Evolutionary conservation across 2,329 filamentous ascomycete genomes (phyloP).

Genomic region (Colletotrichum australisinense): DNA sequence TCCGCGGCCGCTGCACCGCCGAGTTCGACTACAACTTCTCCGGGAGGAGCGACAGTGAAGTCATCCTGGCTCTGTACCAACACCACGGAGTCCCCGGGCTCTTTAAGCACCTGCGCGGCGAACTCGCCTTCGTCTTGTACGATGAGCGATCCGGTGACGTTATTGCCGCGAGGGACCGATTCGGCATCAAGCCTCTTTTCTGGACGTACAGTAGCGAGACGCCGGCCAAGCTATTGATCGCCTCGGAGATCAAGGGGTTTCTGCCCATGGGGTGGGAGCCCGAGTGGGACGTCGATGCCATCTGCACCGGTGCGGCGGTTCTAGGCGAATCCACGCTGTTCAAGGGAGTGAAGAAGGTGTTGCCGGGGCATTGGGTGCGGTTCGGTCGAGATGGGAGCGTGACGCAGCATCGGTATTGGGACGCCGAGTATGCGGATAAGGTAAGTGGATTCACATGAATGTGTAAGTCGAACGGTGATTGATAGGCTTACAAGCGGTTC

Average conservation of each 20-base stretch:
- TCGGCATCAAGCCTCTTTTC: conserved; percentile 67
- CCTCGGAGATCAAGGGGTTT: conserved; percentile 66
- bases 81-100: conserved; percentile 52
- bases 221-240: conserved; percentile 53
- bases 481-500: conserved; percentile 9
- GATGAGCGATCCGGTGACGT: conserved; percentile 52
- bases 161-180: conserved; percentile 63
- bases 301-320: conserved; percentile 55
- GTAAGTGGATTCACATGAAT: conserved; percentile 39
- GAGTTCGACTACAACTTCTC: conserved; percentile 55
- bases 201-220: conserved; percentile 48
- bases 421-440: conserved; percentile 63
- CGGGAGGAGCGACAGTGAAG: conserved; percentile 60
- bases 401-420: conserved; percentile 58
- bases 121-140: conserved; percentile 65
- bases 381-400: conserved; percentile 49
- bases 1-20: conserved; percentile 50
- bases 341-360: conserved; percentile 55
- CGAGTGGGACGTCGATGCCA: conserved; percentile 61
- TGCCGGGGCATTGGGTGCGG: conserved; percentile 57
- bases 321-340: conserved; percentile 62
- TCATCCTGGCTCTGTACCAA: conserved; percentile 63
- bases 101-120: conserved; percentile 58
- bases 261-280: conserved; percentile 60
- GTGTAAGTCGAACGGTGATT: conserved; percentile 11